Percentiles rank a stretch among this genome's conserved stretches.
These are phyloP conservation scores for Raddia guianensis DNA, from an alignment of 176 grass and related monocot species.

Conservation along the genomic window DNA sequence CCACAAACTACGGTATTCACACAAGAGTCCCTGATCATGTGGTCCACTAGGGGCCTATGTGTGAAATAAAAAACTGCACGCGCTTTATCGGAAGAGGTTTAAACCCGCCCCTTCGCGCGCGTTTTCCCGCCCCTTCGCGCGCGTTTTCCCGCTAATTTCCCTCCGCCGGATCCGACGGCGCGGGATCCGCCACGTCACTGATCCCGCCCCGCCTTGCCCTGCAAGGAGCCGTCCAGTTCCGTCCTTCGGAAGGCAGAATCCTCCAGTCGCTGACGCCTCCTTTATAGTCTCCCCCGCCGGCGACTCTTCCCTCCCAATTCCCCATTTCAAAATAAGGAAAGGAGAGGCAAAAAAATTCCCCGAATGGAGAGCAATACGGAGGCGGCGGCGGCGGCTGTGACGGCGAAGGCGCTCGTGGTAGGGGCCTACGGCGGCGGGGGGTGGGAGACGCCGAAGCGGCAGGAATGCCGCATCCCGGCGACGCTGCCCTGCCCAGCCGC, in stretches of 20 bases:
- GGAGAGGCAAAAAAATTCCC: slow-evolving; percentile 11
- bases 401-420: background rate
- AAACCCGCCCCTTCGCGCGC: slow-evolving; percentile 20
- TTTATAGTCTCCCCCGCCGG: slow-evolving; percentile 39
- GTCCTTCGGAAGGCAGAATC: slow-evolving; percentile 48
- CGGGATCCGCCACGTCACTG: slow-evolving; percentile 21
- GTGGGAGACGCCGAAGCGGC: slow-evolving; percentile 87
- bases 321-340: slow-evolving; percentile 54
- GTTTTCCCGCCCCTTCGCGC: slow-evolving; percentile 35
- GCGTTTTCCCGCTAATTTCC: slow-evolving; percentile 44
- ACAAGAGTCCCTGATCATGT: fast-evolving
- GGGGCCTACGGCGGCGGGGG: slow-evolving; percentile 34
- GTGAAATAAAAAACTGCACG: fast-evolving
- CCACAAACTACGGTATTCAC: fast-evolving
- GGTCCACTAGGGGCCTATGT: fast-evolving
- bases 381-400: background rate
- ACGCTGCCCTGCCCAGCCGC: slow-evolving; percentile 70
- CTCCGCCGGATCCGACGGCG: slow-evolving; percentile 6
- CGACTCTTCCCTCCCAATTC: slow-evolving; percentile 62
- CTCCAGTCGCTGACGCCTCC: slow-evolving; percentile 5
- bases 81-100: background rate
- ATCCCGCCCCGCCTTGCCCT: slow-evolving; percentile 28
- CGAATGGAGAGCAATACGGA: slow-evolving; percentile 58
- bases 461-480: slow-evolving; percentile 66
- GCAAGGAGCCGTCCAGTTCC: slow-evolving; percentile 56